phyloP scores from a whole-genome alignment of 371 early-diverging fungal genomes.

The Mucor velutinosus region DNA sequence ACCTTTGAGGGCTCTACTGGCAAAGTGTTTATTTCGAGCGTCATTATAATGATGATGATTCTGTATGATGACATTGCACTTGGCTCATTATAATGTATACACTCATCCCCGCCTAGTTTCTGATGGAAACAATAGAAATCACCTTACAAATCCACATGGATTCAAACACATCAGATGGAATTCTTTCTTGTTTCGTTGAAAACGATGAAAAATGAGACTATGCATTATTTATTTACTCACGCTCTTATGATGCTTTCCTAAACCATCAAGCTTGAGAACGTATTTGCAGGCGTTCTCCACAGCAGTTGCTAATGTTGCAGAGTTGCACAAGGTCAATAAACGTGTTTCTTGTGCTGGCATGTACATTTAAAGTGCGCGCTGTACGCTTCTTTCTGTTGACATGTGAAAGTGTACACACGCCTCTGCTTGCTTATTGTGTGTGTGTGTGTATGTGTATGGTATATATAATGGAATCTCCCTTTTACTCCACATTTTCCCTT shows the following conservation, averaged over 20 bases:
- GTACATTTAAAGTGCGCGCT: not conserved
- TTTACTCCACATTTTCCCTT: not conserved
- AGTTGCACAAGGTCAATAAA: not conserved
- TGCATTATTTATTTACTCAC: not conserved
- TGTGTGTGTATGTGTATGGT: not conserved
- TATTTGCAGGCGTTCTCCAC: not conserved
- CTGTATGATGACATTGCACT: too few species aligned
- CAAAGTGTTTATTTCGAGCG: too few species aligned
- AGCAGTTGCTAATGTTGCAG: not conserved
- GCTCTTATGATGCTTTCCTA: conserved; percentile 1
- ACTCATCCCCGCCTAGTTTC: not conserved
- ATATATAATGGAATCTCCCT: not conserved
- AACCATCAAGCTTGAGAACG: not conserved
- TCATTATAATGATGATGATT: too few species aligned
- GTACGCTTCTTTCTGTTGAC: not conserved
- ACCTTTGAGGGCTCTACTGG: too few species aligned
- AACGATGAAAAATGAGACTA: not conserved
- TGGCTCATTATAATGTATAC: too few species aligned
- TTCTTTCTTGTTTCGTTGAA: not conserved
- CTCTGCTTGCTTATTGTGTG: not conserved
- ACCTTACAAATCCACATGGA: not conserved
- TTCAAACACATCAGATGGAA: not conserved
- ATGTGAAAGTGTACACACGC: conserved; percentile 9
- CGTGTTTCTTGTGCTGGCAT: not conserved
- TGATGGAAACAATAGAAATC: not conserved